Evolutionary conservation across 257 asterid species (phyloP), one percentile per base, ranked within the genome.

Genomic region (Capsicum chinense): DNA sequence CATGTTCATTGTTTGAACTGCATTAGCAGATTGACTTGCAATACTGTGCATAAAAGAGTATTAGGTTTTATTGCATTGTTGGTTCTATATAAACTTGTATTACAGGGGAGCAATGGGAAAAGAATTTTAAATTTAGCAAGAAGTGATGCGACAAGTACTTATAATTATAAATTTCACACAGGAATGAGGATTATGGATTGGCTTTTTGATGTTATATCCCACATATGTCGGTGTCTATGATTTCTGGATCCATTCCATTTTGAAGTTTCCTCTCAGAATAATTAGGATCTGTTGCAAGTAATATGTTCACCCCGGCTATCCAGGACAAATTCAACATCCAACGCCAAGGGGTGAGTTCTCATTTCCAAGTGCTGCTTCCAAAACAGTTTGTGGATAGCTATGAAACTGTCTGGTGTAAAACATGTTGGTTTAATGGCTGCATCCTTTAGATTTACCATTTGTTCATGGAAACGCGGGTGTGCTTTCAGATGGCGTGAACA

Each of bases 391-490:
- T 74, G 44, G 60, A 74, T 64, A 63, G n/a, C 60, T 17, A 74
- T 50, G 50, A 19, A 74, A 59, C 62, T 74, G 21, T 42, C 12
- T 69, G 79, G 12, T 50, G 47, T 50, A 74, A 74, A 21, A 12
- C 50, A 8, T 7, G 3, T 74, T 50, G 81, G 64, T 48, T 52
- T 26, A 33, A 9, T 76, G 64, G 26, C 26, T 52, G 64, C 63
- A 76, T 76, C 26, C 60, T 15, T 50, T 44, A 76, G 81, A 76
- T 76, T 21, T 54, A 76, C 26, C 81, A 26, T 52, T 76, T 76
- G 26, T 21, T 76, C 63, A 52, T 78, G 63, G 14, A 78, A 33
- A 14, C 82, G 14, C 15, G 50, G 60, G 33, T 33, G 33, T 9
- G 82, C 64, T 33, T 26, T 54, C 33, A 15, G 64, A 78, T 78